phyloP scores from a whole-genome alignment of 2,329 filamentous ascomycete species.

The Calonectria ilicicola region DNA sequence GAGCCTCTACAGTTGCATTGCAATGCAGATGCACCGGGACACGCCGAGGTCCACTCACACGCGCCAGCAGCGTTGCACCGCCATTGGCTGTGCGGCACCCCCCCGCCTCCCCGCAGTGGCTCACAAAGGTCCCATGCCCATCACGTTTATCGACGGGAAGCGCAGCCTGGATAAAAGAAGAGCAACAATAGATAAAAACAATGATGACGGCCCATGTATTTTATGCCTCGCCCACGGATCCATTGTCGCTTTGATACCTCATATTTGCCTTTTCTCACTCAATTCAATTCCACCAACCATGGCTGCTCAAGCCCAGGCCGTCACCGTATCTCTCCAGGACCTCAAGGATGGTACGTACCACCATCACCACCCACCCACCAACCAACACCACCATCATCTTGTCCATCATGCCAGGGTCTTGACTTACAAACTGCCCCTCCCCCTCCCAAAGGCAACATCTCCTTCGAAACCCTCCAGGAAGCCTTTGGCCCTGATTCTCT shows the following conservation, averaged over 20 bases:
- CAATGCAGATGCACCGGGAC: conserved; percentile 34
- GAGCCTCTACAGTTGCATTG: conserved; percentile 19
- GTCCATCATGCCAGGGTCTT: conserved; percentile 14
- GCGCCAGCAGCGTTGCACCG: conserved; percentile 25
- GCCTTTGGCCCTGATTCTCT: conserved; percentile 93
- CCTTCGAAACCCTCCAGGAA: conserved; percentile 76
- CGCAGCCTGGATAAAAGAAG: background rate
- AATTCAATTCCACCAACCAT: conserved; percentile 48
- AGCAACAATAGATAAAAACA: background rate
- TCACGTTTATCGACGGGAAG: background rate
- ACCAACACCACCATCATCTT: too few relatives aligned
- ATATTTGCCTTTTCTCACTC: too few relatives aligned
- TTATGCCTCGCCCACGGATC: background rate
- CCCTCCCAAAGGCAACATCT: conserved; percentile 67
- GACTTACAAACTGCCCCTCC: conserved; percentile 26
- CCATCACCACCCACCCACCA: conserved; percentile 16
- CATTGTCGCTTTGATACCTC: background rate
- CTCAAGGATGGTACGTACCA: conserved; percentile 65
- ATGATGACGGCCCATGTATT: background rate
- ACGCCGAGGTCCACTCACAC: conserved; percentile 48
- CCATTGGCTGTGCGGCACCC: conserved; percentile 42
- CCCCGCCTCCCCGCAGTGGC: conserved; percentile 29
- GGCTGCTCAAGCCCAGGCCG: conserved; percentile 64
- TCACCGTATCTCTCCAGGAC: conserved; percentile 72
- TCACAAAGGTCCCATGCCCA: conserved; percentile 6